Percentiles rank a stretch among this genome's conserved stretches.
These are phyloP conservation scores for Ogataea paraovalis DNA, from an alignment of 805 yeast species.

Conservation along the genomic window DNA sequence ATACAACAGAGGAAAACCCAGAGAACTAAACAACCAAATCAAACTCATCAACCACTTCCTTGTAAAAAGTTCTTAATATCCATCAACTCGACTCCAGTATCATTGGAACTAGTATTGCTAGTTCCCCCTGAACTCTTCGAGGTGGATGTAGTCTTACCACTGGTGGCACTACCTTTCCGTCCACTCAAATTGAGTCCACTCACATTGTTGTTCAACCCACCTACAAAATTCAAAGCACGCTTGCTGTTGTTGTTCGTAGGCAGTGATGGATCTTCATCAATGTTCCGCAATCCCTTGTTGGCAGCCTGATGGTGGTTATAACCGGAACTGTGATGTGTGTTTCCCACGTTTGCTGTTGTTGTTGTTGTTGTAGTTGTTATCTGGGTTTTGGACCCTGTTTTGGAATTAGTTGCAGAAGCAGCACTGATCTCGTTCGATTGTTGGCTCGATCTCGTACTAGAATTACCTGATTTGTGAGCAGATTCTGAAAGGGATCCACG, in stretches of 20 bases:
- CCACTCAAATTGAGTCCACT: neutral
- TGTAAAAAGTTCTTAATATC: constrained; percentile 24
- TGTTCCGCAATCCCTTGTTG: constrained; percentile 6
- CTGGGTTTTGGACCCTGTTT: neutral
- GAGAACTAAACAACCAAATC: too few relatives aligned
- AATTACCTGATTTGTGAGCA: constrained; percentile 9
- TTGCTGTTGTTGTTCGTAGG: constrained; percentile 1
- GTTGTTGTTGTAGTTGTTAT: neutral
- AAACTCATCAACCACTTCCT: constrained; percentile 16
- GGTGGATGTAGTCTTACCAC: constrained; percentile 11
- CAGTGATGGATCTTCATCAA: constrained; percentile 5
- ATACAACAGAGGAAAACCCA: too few relatives aligned
- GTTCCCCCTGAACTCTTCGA: neutral
- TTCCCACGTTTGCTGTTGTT: neutral
- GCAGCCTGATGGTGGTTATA: neutral
- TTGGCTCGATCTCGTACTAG: constrained; percentile 6
- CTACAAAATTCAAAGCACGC: too few relatives aligned
- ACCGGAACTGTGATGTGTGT: too few relatives aligned
- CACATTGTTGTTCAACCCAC: neutral
- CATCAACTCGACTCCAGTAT: constrained; percentile 13
- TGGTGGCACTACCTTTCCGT: constrained; percentile 16
- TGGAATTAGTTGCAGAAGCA: neutral
- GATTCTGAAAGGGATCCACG: constrained; percentile 21
- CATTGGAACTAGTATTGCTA: constrained; percentile 3
- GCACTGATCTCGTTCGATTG: neutral